phyloP scores from a whole-genome alignment of 768 basidiomycete species.

The Brasilioporus rufonigricans region DNA sequence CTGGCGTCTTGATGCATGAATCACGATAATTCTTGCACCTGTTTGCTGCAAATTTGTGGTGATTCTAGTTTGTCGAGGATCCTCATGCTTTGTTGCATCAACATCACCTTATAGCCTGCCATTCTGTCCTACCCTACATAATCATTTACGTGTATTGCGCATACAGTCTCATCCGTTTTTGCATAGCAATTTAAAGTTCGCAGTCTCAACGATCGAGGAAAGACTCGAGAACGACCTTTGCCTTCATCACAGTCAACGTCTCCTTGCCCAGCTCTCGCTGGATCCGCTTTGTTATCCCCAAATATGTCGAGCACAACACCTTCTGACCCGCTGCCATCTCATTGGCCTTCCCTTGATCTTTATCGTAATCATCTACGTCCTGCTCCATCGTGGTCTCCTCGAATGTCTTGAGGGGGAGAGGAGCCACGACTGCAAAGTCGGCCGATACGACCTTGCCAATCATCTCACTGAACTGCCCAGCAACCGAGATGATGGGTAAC shows the following conservation, averaged over 20 bases:
- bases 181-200: too few species aligned
- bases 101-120: too few species aligned
- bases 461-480: neutral
- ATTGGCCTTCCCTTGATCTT: neutral
- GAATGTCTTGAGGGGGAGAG: neutral
- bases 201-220: too few species aligned
- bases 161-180: too few species aligned
- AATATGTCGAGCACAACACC: conserved; percentile 11
- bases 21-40: too few species aligned
- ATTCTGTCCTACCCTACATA: too few species aligned
- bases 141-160: too few species aligned
- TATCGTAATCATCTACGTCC: neutral
- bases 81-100: too few species aligned
- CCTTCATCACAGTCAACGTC: neutral
- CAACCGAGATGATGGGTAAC: neutral
- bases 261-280: neutral
- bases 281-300: conserved; percentile 14
- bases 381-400: conserved; percentile 12
- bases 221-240: too few species aligned
- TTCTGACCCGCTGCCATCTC: neutral
- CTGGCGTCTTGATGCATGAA: too few species aligned
- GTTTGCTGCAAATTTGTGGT: too few species aligned
- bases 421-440: conserved; percentile 4
- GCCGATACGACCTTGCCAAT: neutral
- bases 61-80: too few species aligned